Evolutionary conservation across 2,329 filamentous ascomycete genomes (phyloP), one percentile per base, ranked within the genome.

Genomic region (Aschersonia sp.): DNA sequence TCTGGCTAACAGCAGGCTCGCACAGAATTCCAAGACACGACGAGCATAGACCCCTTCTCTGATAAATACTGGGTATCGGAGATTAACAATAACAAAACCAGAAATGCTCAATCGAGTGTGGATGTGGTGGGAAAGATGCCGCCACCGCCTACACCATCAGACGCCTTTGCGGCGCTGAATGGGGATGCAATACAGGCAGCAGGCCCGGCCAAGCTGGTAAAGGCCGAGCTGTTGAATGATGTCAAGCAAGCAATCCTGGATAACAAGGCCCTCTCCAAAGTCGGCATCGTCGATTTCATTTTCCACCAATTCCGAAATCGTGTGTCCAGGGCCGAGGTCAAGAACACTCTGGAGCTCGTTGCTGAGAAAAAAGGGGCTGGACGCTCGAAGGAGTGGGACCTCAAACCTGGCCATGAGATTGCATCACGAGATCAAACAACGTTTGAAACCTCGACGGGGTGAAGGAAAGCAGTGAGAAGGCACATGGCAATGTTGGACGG

Each of bases 21-120:
- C 75, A 72, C 71, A 47, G 59, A 61, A 49, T 66, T 78, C 10
- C 65, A 74, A 40, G 66, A 62, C 65, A 80, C 65, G 45, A 62
- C 63, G 45, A 61, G 65, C 5, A 91, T 98, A 53, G 82, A 98
- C 58, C 92, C 92, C 0, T 94, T 91, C 60, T 89, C 87, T 0
- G 79, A 78, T 0, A 64, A 70, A 0, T 97, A 97, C 63, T 97
- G 92, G 92, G 66, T 71, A 31, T 53, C 66, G 2, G 68, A 69
- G 49, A 58, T 57, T 20, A 66, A 64, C 20, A 20, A 20, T 51
- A 57, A 54, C 45, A 44, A 54, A 7, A 41, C 50, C 9, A 55
- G 58, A 40, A 45, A 52, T 7, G 30, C 47, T 5, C 51, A 49
- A 31, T 30, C 46, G 30, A 40, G 50, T 31, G 9, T 9, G n/a